Conservation (phyloP, 1,284 basidiomycete genomes). For the Papiliotrema terrestris region DNA sequence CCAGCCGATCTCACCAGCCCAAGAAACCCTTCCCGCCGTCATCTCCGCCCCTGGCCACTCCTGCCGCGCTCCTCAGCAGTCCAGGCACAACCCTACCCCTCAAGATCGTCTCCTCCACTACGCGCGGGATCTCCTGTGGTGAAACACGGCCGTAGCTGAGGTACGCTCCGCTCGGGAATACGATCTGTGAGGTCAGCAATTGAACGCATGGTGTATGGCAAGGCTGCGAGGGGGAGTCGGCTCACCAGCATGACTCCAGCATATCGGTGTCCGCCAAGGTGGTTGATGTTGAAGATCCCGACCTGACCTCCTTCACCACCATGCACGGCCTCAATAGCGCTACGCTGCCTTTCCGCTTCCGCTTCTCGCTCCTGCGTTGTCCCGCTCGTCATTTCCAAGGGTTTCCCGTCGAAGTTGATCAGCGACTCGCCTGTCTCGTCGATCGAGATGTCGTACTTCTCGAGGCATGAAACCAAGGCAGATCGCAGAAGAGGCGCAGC, state of each 20-base stretch:
- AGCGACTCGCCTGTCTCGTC: constrained; percentile 46
- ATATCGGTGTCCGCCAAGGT: constrained; percentile 86
- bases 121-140: constrained; percentile 77
- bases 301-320: constrained; percentile 55
- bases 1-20: no score
- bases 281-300: constrained; percentile 78
- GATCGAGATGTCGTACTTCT: constrained; percentile 39
- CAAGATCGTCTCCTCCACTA: constrained; percentile 82
- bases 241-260: constrained; percentile 85
- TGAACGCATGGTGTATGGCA: no score
- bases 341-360: constrained; percentile 54
- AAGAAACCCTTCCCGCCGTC: constrained; percentile 3
- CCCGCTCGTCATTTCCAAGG: constrained; percentile 58
- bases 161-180: constrained; percentile 75
- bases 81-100: constrained; percentile 75
- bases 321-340: constrained; percentile 48
- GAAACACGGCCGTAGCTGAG: constrained; percentile 93
- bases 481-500: constrained; percentile 75
- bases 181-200: constrained; percentile 61
- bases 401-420: constrained; percentile 57
- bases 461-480: constrained; percentile 35
- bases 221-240: constrained; percentile 5
- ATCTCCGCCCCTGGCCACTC: constrained; percentile 51
- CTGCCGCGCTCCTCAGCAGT: constrained; percentile 75
- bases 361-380: constrained; percentile 50